Evolutionary conservation across 148 eudicot genomes (phyloP).

Genomic region (Chenopodium formosanum): DNA sequence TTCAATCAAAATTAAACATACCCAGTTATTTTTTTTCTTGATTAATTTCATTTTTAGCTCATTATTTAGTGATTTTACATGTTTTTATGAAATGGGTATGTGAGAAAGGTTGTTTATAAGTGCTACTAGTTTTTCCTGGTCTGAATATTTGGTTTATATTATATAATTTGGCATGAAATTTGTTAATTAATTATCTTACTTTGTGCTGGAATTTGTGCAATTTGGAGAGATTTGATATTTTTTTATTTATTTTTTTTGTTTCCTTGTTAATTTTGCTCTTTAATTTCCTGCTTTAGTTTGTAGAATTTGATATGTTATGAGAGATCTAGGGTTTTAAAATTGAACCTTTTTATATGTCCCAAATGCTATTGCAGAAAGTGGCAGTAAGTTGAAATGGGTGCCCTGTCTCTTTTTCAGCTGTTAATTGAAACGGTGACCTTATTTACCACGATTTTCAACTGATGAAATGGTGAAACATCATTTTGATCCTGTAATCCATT

Average conservation of each 20-base stretch:
- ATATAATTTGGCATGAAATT: not conserved
- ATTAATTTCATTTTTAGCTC: not conserved
- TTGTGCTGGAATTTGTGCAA: not conserved
- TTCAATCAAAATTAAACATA: not conserved
- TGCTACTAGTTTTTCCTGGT: not conserved
- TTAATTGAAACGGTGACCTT: not conserved
- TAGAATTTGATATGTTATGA: slow-evolving; percentile 4
- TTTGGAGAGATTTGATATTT: not conserved
- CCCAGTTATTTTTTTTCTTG: not conserved
- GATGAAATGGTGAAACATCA: not conserved
- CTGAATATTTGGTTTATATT: not conserved
- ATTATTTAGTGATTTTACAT: not conserved
- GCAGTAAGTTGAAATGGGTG: not conserved
- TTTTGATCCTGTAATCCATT: not conserved
- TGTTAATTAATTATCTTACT: not conserved
- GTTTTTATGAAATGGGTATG: not conserved
- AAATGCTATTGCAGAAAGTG: not conserved
- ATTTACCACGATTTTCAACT: not conserved
- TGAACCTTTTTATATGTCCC: not conserved
- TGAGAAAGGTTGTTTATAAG: not conserved
- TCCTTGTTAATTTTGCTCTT: not conserved
- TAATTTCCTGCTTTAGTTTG: not conserved
- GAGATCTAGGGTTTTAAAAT: slow-evolving; percentile 1
- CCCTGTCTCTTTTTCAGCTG: not conserved
- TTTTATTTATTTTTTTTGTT: too few species aligned